Evolutionary conservation across 257 asterid genomes (phyloP).

Genomic region (Marsdenia floribunda): DNA sequence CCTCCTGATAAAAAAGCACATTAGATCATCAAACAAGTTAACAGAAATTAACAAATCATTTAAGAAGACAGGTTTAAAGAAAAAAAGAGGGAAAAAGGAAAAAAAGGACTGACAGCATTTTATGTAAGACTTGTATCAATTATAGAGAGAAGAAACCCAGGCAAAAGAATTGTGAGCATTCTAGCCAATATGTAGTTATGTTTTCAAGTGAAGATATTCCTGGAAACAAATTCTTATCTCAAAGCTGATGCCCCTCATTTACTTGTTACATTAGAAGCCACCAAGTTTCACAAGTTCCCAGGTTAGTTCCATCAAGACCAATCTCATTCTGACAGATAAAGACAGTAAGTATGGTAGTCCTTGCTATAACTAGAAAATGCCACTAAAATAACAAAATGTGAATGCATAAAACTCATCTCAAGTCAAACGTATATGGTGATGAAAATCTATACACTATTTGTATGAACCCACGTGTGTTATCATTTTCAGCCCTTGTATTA

Average conservation of each 20-base stretch:
- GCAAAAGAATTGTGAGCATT: not conserved
- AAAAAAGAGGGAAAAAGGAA: not conserved
- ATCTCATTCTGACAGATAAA: not conserved
- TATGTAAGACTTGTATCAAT: not conserved
- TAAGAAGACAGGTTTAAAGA: not conserved
- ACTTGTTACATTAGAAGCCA: not conserved
- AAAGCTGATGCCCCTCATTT: not conserved
- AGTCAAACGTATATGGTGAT: not conserved
- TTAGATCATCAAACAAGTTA: not conserved
- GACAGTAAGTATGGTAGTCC: not conserved
- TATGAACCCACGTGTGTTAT: not conserved
- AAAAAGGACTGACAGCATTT: not conserved
- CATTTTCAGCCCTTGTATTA: not conserved
- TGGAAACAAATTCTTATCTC: not conserved
- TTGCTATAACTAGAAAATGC: not conserved
- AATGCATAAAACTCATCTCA: not conserved
- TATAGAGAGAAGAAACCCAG: not conserved
- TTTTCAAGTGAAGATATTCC: not conserved
- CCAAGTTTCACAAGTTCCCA: not conserved
- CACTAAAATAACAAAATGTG: not conserved
- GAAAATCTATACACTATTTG: not conserved
- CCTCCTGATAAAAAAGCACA: conserved; percentile 33
- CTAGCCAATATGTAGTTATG: not conserved
- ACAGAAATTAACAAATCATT: not conserved
- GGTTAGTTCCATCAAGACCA: not conserved